Evolutionary conservation across 495 filamentous ascomycete genomes (phyloP).

Genomic region (Lophiostoma macrostomum): DNA sequence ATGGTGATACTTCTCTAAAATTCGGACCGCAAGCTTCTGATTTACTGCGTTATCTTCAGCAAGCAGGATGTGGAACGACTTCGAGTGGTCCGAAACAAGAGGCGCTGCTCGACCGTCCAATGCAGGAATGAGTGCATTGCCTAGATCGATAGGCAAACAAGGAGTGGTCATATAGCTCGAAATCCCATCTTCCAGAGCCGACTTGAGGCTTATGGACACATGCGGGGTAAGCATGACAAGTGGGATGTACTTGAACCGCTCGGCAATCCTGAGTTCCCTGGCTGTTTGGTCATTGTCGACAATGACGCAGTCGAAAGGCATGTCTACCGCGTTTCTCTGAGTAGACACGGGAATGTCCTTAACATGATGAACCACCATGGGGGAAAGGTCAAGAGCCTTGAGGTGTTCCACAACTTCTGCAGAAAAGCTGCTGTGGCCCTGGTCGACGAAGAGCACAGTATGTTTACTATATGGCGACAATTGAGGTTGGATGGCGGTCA

Average conservation of each 20-base stretch:
- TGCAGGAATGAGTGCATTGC: slow-evolving; percentile 97
- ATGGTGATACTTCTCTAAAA: slow-evolving; percentile 97
- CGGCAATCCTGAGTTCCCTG: slow-evolving; percentile 74
- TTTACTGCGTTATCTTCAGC: slow-evolving; percentile 99
- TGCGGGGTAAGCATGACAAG: slow-evolving; percentile 90
- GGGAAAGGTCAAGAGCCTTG: slow-evolving; percentile 71
- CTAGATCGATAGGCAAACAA: slow-evolving; percentile 90
- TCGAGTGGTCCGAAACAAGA: slow-evolving; percentile 87
- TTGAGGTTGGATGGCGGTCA: slow-evolving; percentile 76
- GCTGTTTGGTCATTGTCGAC: slow-evolving; percentile 93
- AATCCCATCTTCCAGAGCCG: slow-evolving; percentile 92
- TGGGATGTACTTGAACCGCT: slow-evolving; percentile 96
- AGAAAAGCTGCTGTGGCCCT: slow-evolving; percentile 71
- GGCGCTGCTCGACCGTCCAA: slow-evolving; percentile 91
- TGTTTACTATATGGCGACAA: slow-evolving; percentile 88
- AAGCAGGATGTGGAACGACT: slow-evolving; percentile 92
- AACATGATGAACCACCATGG: slow-evolving; percentile 72
- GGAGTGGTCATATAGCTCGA: slow-evolving; percentile 99
- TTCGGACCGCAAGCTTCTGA: slow-evolving; percentile 93
- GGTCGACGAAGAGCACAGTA: slow-evolving; percentile 93
- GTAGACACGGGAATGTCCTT: slow-evolving; percentile 52
- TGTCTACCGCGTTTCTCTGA: slow-evolving; percentile 55
- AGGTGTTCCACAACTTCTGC: slow-evolving; percentile 80
- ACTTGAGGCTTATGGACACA: slow-evolving; percentile 90
- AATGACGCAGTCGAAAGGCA: slow-evolving; percentile 91